Evolutionary conservation across 805 yeast genomes (phyloP), one percentile per base, ranked within the genome.

Genomic region (Candida montana): DNA sequence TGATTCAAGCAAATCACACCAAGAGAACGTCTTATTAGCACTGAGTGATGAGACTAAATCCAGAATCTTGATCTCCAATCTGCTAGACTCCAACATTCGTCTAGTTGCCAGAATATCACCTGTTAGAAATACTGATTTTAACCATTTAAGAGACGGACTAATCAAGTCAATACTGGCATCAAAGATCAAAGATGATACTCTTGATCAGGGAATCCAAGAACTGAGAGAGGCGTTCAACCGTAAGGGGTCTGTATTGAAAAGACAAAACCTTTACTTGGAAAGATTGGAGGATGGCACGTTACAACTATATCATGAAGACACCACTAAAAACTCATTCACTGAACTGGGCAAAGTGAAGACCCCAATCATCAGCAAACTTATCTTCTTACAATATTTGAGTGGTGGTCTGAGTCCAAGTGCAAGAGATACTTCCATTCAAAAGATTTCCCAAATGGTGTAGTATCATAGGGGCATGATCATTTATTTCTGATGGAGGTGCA

Each of bases 101-200:
- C 72, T 88, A 51, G 67, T 80, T 34, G 81, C 89, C 20, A 71
- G 95, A 48, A 81, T 91, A 44, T 80, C 83, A 10, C 97, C 99
- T 0, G 79, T 83, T 15, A 76, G 96, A 57, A 88, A 85, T 60
- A 91, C 98, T 1, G 97, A 91, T 63, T 89, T 84, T 63, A 79
- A 79, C 48, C 98, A 93, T 58, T 64, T 91, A 54, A 76, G 84
- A 50, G 98, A 93, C 57, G 98, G 98, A 0, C 75, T 93, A 46
- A 75, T 88, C 37, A 82, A 90, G 58, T 79, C 95, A 0, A 75
- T 87, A 35, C 68, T 81, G 59, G 83, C 87, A 28, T 75, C 82
- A 39, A 79, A 79, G 49, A 63, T 68, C 7, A 64, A 71, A 30
- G 65, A 65, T 26, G 76, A 70, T 3, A 64, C 60, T 19, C 58